Percentiles rank a stretch among this genome's conserved stretches.
Conservation (phyloP, 495 filamentous ascomycete species). For the Letharia columbiana region DNA sequence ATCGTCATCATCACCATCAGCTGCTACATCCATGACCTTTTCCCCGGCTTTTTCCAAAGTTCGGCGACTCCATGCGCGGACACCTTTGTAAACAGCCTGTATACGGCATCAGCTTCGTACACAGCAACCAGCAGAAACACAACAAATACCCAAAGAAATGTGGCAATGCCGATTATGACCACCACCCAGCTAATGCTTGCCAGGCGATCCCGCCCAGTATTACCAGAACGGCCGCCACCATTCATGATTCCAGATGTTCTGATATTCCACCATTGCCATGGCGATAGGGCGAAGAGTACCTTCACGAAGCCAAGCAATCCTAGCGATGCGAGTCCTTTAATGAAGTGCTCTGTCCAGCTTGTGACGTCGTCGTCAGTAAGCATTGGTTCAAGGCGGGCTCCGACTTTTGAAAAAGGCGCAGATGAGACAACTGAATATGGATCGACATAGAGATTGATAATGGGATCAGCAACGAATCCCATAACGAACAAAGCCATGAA, state of each 20-base stretch:
- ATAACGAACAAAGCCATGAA: conserved; percentile 63
- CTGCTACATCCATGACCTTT: conserved; percentile 70
- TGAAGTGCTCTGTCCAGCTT: conserved; percentile 71
- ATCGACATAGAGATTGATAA: conserved; percentile 81
- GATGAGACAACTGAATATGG: conserved; percentile 48
- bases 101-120: conserved; percentile 12
- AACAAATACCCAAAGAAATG: conserved; percentile 69
- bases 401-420: conserved; percentile 21
- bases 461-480: conserved; percentile 87
- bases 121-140: neutral
- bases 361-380: conserved; percentile 38
- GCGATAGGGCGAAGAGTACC: conserved; percentile 61
- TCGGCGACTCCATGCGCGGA: conserved; percentile 58
- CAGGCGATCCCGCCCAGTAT: conserved; percentile 61
- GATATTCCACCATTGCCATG: conserved; percentile 68
- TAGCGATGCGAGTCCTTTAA: conserved; percentile 78
- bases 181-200: conserved; percentile 68
- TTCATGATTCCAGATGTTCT: conserved; percentile 44
- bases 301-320: conserved; percentile 82
- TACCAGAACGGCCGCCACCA: conserved; percentile 45
- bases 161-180: conserved; percentile 68
- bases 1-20: conserved; percentile 63
- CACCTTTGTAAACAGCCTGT: conserved; percentile 72
- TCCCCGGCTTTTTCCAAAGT: conserved; percentile 69
- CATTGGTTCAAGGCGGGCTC: conserved; percentile 21